Conservation (phyloP, 768 basidiomycete genomes). For the Boletellus sp. region DNA sequence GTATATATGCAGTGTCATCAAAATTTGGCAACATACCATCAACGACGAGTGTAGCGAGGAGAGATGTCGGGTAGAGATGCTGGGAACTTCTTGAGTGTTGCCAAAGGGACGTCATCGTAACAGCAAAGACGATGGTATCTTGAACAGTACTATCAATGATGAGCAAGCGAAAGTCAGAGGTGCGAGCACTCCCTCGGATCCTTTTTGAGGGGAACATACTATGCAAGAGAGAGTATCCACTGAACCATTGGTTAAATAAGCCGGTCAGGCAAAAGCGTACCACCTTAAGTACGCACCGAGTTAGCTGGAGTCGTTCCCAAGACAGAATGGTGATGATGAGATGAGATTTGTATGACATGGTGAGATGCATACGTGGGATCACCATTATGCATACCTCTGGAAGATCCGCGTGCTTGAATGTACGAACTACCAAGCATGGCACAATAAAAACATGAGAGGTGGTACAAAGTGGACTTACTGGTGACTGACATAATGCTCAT, state of each 20-base stretch:
- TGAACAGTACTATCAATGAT: slow-evolving; percentile 8
- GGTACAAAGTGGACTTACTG: background rate
- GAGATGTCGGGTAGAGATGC: slow-evolving; percentile 6
- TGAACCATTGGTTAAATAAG: background rate
- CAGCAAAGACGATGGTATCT: slow-evolving; percentile 1
- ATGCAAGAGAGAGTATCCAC: slow-evolving; percentile 3
- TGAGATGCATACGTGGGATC: slow-evolving; percentile 3
- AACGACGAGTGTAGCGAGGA: slow-evolving; percentile 6
- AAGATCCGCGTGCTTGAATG: background rate
- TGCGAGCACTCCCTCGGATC: too few relatives aligned
- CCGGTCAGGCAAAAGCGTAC: background rate
- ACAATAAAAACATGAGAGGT: too few relatives aligned
- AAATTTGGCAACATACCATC: slow-evolving; percentile 3
- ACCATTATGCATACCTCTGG: background rate
- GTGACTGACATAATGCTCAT: background rate
- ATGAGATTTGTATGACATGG: background rate
- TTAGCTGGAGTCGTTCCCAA: background rate
- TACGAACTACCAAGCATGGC: background rate
- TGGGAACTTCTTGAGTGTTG: slow-evolving; percentile 1
- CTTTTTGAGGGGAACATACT: background rate
- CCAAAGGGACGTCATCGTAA: slow-evolving; percentile 5
- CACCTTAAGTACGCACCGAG: background rate
- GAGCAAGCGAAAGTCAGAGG: background rate
- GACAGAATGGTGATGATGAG: background rate
- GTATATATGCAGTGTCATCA: background rate